Conservation (phyloP, 2,329 filamentous ascomycete species). For the Trichophyton rubrum region DNA sequence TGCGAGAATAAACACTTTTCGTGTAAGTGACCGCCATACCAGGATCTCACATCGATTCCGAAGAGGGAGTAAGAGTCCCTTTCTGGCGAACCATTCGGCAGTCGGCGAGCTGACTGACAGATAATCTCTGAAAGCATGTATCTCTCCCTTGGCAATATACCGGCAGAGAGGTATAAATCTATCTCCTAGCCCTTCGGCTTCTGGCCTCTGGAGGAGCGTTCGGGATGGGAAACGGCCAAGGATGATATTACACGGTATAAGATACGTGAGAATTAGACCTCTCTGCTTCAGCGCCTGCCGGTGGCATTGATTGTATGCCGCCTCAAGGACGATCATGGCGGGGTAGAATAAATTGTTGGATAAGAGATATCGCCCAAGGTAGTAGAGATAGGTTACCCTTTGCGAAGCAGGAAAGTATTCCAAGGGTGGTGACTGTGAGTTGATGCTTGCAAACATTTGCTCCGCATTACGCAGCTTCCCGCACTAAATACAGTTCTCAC, state of each 20-base stretch:
- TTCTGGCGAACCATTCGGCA: constrained; percentile 61
- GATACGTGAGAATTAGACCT: constrained; percentile 66
- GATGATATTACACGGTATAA: constrained; percentile 71
- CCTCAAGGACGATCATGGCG: constrained; percentile 61
- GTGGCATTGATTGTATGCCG: constrained; percentile 67
- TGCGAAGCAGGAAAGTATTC: constrained; percentile 72
- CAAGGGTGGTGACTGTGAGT: constrained; percentile 67
- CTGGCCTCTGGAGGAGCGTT: constrained; percentile 54
- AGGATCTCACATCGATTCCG: constrained; percentile 66
- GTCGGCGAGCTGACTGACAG: constrained; percentile 43
- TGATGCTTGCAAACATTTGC: constrained; percentile 82
- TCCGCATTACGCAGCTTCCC: constrained; percentile 71
- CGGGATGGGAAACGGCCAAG: constrained; percentile 69
- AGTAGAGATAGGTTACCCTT: constrained; percentile 86
- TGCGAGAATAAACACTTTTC: constrained; percentile 64
- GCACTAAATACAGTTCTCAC: constrained; percentile 39
- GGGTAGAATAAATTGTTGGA: constrained; percentile 71
- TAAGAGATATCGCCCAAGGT: constrained; percentile 81
- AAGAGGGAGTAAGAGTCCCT: constrained; percentile 63
- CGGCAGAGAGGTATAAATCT: constrained; percentile 62
- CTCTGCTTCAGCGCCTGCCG: constrained; percentile 51
- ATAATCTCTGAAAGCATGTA: constrained; percentile 58
- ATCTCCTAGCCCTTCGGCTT: constrained; percentile 51
- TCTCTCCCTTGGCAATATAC: constrained; percentile 61
- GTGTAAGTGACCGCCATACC: constrained; percentile 70